Evolutionary conservation across 2,329 filamentous ascomycete genomes (phyloP).

Genomic region (Colletotrichum cordylinicola): DNA sequence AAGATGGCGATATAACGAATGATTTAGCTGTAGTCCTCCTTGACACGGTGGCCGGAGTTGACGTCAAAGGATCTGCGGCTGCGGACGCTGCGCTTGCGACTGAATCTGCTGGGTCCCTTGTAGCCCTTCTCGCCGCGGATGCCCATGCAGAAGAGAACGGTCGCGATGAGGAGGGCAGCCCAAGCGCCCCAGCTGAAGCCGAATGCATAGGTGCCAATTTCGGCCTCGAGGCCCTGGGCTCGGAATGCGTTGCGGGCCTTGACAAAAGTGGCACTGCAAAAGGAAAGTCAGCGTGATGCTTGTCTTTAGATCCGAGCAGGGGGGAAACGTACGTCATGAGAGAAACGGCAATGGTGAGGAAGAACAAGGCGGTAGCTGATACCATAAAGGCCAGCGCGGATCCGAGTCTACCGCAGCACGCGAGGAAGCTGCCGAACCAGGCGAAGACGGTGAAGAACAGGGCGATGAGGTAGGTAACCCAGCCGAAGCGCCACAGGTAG

Average conservation of each 20-base stretch:
- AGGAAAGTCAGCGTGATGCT: background rate
- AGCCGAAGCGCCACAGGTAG: constrained; percentile 90
- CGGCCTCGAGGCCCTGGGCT: constrained; percentile 58
- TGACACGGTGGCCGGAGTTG: constrained; percentile 62
- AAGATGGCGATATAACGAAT: background rate
- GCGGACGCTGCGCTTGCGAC: constrained; percentile 55
- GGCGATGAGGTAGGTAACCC: constrained; percentile 86
- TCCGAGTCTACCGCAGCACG: constrained; percentile 74
- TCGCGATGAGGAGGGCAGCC: constrained; percentile 69
- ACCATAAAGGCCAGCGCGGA: constrained; percentile 69
- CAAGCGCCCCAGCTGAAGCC: constrained; percentile 80
- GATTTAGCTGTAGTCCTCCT: constrained; percentile 70
- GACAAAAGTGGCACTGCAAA: constrained; percentile 63
- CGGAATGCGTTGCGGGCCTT: constrained; percentile 72
- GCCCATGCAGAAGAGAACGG: constrained; percentile 70
- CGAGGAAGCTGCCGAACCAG: constrained; percentile 72
- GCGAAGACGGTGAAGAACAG: constrained; percentile 78
- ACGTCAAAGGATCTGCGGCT: constrained; percentile 62
- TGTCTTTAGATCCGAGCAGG: constrained; percentile 12
- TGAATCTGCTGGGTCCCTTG: constrained; percentile 41
- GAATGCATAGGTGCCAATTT: constrained; percentile 72
- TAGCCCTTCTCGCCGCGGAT: constrained; percentile 55
- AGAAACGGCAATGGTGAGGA: constrained; percentile 68
- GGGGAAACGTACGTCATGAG: constrained; percentile 73
- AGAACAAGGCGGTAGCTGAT: constrained; percentile 68